phyloP scores from a whole-genome alignment of 2,329 filamentous ascomycete genomes.

The Arthrobotrys sphaeroides region DNA sequence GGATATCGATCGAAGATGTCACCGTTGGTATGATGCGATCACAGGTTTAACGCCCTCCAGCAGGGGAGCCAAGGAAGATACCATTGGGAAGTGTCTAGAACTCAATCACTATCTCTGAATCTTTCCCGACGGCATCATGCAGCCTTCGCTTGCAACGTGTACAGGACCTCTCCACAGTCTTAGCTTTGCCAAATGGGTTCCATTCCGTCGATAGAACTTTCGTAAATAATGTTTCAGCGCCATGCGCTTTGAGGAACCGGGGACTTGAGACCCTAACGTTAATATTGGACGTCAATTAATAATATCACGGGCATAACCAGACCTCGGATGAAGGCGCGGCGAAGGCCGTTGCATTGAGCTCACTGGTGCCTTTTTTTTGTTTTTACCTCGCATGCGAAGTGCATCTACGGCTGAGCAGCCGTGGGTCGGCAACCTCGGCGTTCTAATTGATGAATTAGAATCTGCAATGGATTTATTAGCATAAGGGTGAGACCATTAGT shows the following conservation, averaged over 20 bases:
- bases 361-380: conserved; percentile 19
- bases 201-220: conserved; percentile 9
- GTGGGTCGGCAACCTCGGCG: conserved; percentile 36
- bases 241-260: conserved; percentile 14
- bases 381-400: conserved; percentile 9
- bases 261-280: conserved; percentile 33
- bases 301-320: conserved; percentile 1
- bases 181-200: conserved; percentile 17
- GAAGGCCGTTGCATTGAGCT: conserved; percentile 29
- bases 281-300: conserved; percentile 14
- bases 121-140: conserved; percentile 42
- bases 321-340: conserved; percentile 34
- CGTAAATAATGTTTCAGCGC: conserved; percentile 29
- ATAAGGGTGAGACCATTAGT: conserved; percentile 32
- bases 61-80: neutral
- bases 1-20: neutral
- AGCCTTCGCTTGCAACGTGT: conserved; percentile 34
- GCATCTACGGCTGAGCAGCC: conserved; percentile 24
- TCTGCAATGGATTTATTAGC: conserved; percentile 10
- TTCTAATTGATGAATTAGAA: conserved; percentile 4
- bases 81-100: conserved; percentile 7
- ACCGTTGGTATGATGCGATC: neutral
- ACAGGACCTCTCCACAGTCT: conserved; percentile 2
- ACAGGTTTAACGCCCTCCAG: neutral
- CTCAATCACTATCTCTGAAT: conserved; percentile 17